A percentile compares a stretch with the other conserved stretches of the same genome.
These are phyloP conservation scores for Zostera marina DNA, from an alignment of 116 monocot genomes.

Conservation along the genomic window DNA sequence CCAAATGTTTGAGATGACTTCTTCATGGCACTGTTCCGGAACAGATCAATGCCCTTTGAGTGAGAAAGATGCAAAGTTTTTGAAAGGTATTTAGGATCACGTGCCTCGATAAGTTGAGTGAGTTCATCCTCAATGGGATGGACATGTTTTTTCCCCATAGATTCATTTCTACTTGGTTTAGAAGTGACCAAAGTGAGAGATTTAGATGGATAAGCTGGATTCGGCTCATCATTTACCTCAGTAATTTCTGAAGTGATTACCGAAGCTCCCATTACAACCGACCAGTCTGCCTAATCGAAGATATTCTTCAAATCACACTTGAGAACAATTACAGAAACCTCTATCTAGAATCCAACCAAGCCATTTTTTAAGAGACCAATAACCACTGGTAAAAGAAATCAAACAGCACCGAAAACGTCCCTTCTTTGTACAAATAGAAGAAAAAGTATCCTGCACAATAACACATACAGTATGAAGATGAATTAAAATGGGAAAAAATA, in stretches of 20 bases:
- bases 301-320: not conserved
- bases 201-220: not conserved
- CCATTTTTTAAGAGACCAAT: not conserved
- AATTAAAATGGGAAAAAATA: no score
- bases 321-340: not conserved
- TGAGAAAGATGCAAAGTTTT: constrained; percentile 9
- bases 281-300: not conserved
- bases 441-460: not conserved
- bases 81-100: constrained; percentile 26
- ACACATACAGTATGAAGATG: not conserved
- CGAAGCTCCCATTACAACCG: not conserved
- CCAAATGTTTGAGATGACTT: constrained; percentile 37
- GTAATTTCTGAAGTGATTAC: constrained; percentile 8
- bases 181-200: not conserved
- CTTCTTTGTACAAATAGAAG: not conserved
- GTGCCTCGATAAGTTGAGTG: constrained; percentile 23
- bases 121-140: constrained; percentile 24
- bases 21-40: constrained; percentile 24
- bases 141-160: constrained; percentile 2
- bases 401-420: not conserved
- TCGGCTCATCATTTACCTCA: constrained; percentile 3
- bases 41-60: constrained; percentile 10
- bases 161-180: not conserved
- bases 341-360: not conserved
- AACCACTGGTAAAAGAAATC: not conserved